Base-by-base conservation (phyloP, 2,329 filamentous ascomycete species). In the Phialocephala sp. region DNA sequence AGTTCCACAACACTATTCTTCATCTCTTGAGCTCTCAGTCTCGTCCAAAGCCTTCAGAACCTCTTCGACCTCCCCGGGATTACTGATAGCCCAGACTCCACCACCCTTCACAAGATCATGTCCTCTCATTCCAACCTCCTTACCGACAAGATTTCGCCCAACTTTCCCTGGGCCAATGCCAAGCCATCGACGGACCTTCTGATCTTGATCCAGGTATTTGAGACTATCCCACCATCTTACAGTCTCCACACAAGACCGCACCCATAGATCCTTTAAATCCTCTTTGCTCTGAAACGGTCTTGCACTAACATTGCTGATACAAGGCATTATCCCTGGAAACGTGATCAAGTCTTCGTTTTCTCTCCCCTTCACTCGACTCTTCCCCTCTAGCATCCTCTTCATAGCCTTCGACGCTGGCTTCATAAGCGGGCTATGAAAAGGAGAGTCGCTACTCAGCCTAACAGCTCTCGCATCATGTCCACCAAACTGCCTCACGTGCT, bases 141-240 rank as follows among this genome's bases (percentile, higher is more conserved):
- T 97, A 14, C 94, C 93, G 1, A 98, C 94, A 8, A 98, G 82
- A 76, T 97, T 97, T 64, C 94, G 85, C 0, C 94, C 94, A 1
- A 98, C 94, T 77, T 97, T 97, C 5, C 94, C 94, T 0, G 94
- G 94, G 0, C 94, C 94, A 68, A 98, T 92, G 52, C 94, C 94
- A 59, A 98, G 86, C 91, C 94, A 97, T 63, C 94, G 84, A 72
- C 89, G 84, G 20, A 97, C 91, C 68, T 89, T 89, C 74, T 90
- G 86, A 73, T 95, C 88, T 76, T 95, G 89, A 76, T 97, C 92
- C 59, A 97, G 81, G 75, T 96, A 97, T 71, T 88, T 89, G 73
- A 98, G 94, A 73, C 92, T 95, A 72, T 96, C 92, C 89, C 94
- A 97, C 94, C 94, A 98, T 66, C 87, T 85, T 50, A 98, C 93